Base-by-base conservation (phyloP, 345 rosid genomes). In the Populus pruinosa region DNA sequence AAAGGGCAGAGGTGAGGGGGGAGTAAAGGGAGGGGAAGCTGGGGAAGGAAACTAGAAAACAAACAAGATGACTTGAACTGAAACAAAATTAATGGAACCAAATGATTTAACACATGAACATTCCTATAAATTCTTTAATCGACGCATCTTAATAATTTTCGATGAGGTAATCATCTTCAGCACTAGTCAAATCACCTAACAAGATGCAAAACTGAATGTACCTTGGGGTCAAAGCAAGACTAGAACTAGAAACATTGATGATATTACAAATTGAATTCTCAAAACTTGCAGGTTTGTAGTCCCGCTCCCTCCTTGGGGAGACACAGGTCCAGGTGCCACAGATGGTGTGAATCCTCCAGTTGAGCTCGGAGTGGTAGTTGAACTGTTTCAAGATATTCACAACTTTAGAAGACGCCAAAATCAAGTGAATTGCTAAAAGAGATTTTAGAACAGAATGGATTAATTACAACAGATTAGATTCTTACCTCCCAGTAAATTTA, bases 401-500 rank as follows among this genome's bases (percentile, higher is more conserved):
- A 74, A 20, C 53, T 31, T 75, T 14, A 82, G 65, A 76, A 65
- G 25, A n/a, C 38, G 4, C 13, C 66, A 38, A 27, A 18, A 6
- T 2, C 16, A 23, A 43, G 23, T 53, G 38, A 79, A 29, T 17
- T 5, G 5, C 17, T 13, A 4, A 35, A 36, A 55, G 55, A 53
- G 21, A 59, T 9, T 71, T 61, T 8, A 41, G 69, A 73, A 33
- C 49, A 75, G 27, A 76, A 20, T 49, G 35, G 0, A 55, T 56
- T 1, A 23, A 75, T 18, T 29, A 70, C 29, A 70, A 76, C 13
- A 35, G 53, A 18, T 38, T 75, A 9, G 56, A 75, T 73, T 49
- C 84, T 87, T 83, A 94, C 98, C 98, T 94, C 86, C 98, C 97
- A 0, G 93, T 82, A 79, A 85, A 94, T 38, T 72, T 74, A 76